Base-by-base conservation (phyloP, 169 alveolate genomes). In the Fabrea salina region DNA sequence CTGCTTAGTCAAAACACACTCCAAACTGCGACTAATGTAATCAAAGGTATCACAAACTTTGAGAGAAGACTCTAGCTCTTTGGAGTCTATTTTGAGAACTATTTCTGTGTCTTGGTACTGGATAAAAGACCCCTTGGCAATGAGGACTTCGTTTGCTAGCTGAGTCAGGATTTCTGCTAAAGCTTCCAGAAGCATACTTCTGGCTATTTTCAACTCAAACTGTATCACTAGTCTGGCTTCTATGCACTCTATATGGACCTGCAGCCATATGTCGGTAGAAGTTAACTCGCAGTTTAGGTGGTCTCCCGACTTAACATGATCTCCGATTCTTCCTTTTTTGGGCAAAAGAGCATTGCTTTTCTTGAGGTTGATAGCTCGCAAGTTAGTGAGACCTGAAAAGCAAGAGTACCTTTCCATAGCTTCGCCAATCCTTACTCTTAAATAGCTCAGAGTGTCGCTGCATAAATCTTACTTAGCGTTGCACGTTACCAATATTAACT, bases 201-300 rank as follows among this genome's bases (percentile, higher is more conserved):
- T 22, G 0, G 59, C 37, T 33, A 64, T 5, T 37, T 64, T 64
- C 19, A 64, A 39, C 30, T 64, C 75, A 19, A 64, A 40, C 16
- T 22, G 39, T 13, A 64, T 64, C 50, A 64, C 27, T 5, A 64
- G 25, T 22, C 25, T 19, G 50, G 41, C 35, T n/a, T 64, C 75
- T 13, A 37, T 33, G 4, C 47, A 19, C 16, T 33, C 51, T 25
- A 64, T 64, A 5, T 41, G 35, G 4, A 64, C 51, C 16, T 64
- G 57, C 35, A 64, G 75, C 57, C 75, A 64, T 4, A 64, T 64
- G 5, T 64, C 75, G 5, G n/a, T 30, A 37, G 75, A 64, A 4
- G 75, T 22, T 33, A 64, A 39, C 16, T 64, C 75, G n/a, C 75
- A 64, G 16, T 51, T 1, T 3, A 64, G 16, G 30, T 64, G 49